A percentile compares a stretch with the other conserved stretches of the same genome.
Conservation (phyloP, 73 alveolate genomes). For the Tetrahymena malaccensis region DNA sequence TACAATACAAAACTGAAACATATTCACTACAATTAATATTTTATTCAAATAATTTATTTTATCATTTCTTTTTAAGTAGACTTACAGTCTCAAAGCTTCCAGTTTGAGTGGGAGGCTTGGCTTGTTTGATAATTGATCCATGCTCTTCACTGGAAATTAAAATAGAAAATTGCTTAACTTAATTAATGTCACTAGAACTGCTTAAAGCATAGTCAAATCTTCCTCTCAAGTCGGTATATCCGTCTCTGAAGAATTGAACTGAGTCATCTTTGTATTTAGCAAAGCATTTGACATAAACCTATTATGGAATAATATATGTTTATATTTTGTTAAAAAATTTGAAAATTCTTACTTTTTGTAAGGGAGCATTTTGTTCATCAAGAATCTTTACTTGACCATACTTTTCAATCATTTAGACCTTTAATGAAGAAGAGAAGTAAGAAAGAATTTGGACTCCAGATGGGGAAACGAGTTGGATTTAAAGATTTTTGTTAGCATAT, state of each 20-base stretch:
- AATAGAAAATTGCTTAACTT: slow-evolving; percentile 71
- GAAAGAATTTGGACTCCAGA: slow-evolving; percentile 49
- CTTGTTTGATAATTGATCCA: neutral
- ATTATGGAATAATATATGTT: slow-evolving; percentile 41
- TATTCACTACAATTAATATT: too few relatives aligned
- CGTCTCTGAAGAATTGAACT: slow-evolving; percentile 66
- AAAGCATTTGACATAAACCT: slow-evolving; percentile 72
- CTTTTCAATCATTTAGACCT: slow-evolving; percentile 54
- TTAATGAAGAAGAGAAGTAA: slow-evolving; percentile 58
- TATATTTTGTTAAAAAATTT: neutral
- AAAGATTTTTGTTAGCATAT: slow-evolving; percentile 52
- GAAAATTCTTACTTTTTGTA: neutral
- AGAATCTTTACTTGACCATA: slow-evolving; percentile 74
- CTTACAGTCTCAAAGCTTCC: neutral
- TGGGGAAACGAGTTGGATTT: slow-evolving; percentile 61
- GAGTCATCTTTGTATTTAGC: slow-evolving; percentile 47
- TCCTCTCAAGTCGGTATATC: slow-evolving; percentile 80
- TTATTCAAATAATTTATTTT: too few relatives aligned
- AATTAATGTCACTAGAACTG: slow-evolving; percentile 46
- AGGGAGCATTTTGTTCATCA: neutral
- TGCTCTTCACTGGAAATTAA: slow-evolving; percentile 65
- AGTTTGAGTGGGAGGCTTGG: neutral
- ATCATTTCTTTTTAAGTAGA: neutral
- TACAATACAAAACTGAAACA: too few relatives aligned
- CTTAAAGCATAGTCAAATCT: slow-evolving; percentile 75